These are phyloP conservation scores for Miscanthus lutarioriparius DNA, from an alignment of 176 grass and related monocot genomes.

Conservation along the genomic window DNA sequence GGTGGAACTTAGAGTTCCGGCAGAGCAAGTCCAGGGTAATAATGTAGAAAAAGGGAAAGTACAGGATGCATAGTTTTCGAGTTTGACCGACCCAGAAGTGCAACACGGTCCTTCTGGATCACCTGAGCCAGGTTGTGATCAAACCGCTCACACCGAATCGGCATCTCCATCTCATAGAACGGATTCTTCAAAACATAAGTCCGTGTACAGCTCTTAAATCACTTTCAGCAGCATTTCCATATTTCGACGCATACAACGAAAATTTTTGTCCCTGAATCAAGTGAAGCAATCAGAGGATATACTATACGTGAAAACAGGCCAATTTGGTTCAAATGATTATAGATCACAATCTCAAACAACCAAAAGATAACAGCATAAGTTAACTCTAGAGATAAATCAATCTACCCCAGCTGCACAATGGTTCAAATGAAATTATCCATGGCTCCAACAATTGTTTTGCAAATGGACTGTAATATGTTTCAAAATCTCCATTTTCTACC, in stretches of 20 bases:
- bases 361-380: neutral
- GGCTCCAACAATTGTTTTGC: neutral
- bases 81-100: conserved; percentile 71
- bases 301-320: neutral
- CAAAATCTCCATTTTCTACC: neutral
- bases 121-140: conserved; percentile 83
- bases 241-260: conserved; percentile 78
- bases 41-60: neutral
- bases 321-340: neutral
- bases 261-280: conserved; percentile 81
- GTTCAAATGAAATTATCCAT: neutral
- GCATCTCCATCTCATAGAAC: conserved; percentile 99
- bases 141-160: conserved; percentile 91
- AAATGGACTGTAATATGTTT: neutral
- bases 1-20: neutral
- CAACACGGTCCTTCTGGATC: conserved; percentile 89
- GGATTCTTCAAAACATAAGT: conserved; percentile 97
- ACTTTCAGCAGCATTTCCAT: conserved; percentile 82
- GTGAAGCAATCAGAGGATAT: neutral
- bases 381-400: neutral
- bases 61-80: neutral
- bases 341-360: conserved; percentile 1
- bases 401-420: neutral
- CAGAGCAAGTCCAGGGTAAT: neutral
- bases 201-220: conserved; percentile 84